phyloP scores from a whole-genome alignment of 108 stramenopile genomes.

The Stephanodiscus triporus region DNA sequence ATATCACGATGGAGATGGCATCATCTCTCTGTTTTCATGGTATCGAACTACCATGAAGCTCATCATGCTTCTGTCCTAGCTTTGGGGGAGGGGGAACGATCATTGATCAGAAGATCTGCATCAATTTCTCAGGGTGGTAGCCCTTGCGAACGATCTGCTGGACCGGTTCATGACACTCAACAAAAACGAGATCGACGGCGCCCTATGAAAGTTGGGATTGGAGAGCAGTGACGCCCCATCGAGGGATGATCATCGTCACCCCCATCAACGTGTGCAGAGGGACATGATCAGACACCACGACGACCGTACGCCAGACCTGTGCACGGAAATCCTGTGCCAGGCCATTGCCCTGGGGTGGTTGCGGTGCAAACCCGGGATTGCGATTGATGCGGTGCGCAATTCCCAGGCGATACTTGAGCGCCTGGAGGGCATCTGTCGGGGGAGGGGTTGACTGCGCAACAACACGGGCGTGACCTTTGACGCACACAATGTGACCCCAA shows the following conservation, averaged over 20 bases:
- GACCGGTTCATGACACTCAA: background rate
- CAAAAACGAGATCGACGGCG: background rate
- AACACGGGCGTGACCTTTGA: conserved; percentile 19
- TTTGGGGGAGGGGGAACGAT: conserved; percentile 44
- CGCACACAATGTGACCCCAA: conserved; percentile 19
- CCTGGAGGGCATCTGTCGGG: conserved; percentile 22
- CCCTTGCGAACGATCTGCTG: conserved; percentile 31
- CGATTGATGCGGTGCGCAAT: conserved; percentile 23
- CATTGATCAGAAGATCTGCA: conserved; percentile 11
- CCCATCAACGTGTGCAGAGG: background rate
- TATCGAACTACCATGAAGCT: conserved; percentile 22
- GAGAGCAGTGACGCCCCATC: background rate
- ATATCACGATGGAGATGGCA: background rate
- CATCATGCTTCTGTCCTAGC: conserved; percentile 37
- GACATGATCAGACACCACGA: too few species aligned
- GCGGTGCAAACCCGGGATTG: conserved; percentile 32
- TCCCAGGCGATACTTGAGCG: conserved; percentile 30
- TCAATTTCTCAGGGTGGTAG: conserved; percentile 30
- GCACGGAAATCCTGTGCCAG: conserved; percentile 37
- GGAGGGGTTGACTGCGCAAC: background rate
- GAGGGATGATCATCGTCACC: background rate
- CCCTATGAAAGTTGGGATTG: too few species aligned
- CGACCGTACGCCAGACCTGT: background rate
- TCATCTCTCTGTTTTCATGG: conserved; percentile 25
- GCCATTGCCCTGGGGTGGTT: conserved; percentile 39